Percentiles rank a stretch among this genome's conserved stretches.
Evolutionary conservation across 1,284 basidiomycete species (phyloP).

Genomic region (Cryptococcus depauperatus): DNA sequence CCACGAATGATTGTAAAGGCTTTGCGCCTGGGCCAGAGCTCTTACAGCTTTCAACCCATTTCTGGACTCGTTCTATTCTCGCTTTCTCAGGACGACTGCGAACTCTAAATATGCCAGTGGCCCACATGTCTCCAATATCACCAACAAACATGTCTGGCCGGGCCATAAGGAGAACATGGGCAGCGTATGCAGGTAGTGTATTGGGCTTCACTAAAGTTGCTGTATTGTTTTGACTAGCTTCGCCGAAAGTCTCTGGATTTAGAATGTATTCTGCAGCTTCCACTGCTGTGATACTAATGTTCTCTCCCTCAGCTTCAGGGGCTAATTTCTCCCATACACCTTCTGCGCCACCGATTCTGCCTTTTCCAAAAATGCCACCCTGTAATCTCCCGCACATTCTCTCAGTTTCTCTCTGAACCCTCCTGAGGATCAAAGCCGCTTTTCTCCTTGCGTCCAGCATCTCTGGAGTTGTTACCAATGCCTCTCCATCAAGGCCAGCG

Average conservation of each 20-base stretch:
- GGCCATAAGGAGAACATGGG: conserved; percentile 67
- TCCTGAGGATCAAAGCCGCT: conserved; percentile 30
- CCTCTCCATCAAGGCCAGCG: conserved; percentile 13
- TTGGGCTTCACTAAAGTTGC: conserved; percentile 14
- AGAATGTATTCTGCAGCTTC: conserved; percentile 30
- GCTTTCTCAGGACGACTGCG: conserved; percentile 58
- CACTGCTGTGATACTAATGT: conserved; percentile 21
- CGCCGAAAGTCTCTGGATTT: conserved; percentile 7
- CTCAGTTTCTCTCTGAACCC: conserved; percentile 34
- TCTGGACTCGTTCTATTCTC: conserved; percentile 52
- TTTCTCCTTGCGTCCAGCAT: conserved; percentile 31
- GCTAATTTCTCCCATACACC: conserved; percentile 28
- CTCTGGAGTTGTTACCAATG: conserved; percentile 6
- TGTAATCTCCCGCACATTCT: conserved; percentile 26
- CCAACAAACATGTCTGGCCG: conserved; percentile 59
- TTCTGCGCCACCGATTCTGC: conserved; percentile 27
- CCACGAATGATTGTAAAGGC: conserved; percentile 53
- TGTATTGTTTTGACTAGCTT: conserved; percentile 2
- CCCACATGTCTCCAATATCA: conserved; percentile 53
- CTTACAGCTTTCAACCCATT: conserved; percentile 47
- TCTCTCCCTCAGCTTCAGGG: conserved; percentile 6
- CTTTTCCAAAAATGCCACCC: conserved; percentile 9
- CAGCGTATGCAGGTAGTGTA: conserved; percentile 51
- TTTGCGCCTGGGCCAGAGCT: conserved; percentile 35
- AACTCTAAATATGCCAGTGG: conserved; percentile 58